Conservation (phyloP, 345 rosid genomes). For the Boechera divaricarpa region DNA sequence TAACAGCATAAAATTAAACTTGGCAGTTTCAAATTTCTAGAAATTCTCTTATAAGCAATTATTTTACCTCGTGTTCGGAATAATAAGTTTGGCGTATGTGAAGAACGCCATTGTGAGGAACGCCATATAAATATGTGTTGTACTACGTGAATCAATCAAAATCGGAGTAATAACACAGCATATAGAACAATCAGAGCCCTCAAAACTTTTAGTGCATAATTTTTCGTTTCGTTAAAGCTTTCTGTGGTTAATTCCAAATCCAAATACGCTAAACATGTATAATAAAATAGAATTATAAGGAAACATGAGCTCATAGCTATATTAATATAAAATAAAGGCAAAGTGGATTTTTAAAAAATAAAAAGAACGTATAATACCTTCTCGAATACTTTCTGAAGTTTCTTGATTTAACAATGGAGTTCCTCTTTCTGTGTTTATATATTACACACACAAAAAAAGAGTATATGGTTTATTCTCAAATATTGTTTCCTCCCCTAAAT, state of each 20-base stretch:
- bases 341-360: neutral
- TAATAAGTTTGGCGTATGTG: no score
- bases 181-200: constrained; percentile 7
- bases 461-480: constrained; percentile 24
- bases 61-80: no score
- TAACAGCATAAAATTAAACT: no score
- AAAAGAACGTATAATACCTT: constrained; percentile 34
- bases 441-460: constrained; percentile 6
- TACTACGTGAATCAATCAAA: neutral
- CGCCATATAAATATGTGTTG: neutral
- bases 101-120: no score
- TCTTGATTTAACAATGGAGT: constrained; percentile 43
- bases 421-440: constrained; percentile 41
- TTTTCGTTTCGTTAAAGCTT: no score
- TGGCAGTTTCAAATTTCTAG: no score
- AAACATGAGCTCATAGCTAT: neutral
- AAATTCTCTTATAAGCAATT: no score
- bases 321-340: constrained; percentile 8
- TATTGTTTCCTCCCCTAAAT: constrained; percentile 28
- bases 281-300: neutral
- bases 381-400: constrained; percentile 40
- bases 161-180: neutral
- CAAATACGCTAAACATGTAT: neutral
- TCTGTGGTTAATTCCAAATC: neutral
- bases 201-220: neutral